Conservation (phyloP, 1,284 basidiomycete species). For the Ustilago loliicola region DNA sequence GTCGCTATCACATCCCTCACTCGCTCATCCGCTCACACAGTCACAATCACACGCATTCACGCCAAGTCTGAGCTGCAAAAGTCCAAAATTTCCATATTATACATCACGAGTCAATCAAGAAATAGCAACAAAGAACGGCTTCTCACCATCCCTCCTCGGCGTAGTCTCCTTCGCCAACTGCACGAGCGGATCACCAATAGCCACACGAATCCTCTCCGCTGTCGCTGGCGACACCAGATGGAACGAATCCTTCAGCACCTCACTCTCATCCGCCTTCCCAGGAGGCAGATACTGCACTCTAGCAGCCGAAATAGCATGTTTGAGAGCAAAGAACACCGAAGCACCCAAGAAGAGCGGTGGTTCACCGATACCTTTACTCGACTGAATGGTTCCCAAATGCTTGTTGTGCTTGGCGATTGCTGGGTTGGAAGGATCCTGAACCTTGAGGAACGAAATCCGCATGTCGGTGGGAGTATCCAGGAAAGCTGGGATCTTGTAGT, state of each 20-base stretch:
- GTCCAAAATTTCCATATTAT: background rate
- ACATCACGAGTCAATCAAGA: conserved; percentile 27
- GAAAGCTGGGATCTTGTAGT: conserved; percentile 71
- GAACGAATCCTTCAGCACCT: conserved; percentile 38
- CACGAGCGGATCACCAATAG: conserved; percentile 64
- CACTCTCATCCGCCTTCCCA: conserved; percentile 18
- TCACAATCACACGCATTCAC: background rate
- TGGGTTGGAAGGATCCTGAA: conserved; percentile 46
- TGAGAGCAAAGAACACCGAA: conserved; percentile 68
- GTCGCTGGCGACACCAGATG: conserved; percentile 69
- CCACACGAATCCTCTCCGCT: conserved; percentile 68
- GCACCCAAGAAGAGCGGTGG: conserved; percentile 70
- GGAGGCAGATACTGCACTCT: conserved; percentile 53
- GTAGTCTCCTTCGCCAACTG: conserved; percentile 54
- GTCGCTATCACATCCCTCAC: background rate
- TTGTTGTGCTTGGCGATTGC: conserved; percentile 27
- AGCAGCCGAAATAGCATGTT: conserved; percentile 66
- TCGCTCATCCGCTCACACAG: background rate
- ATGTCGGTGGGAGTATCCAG: conserved; percentile 70
- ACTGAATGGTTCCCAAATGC: conserved; percentile 66
- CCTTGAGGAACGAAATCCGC: conserved; percentile 68
- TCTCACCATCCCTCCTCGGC: conserved; percentile 63
- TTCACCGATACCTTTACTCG: conserved; percentile 62
- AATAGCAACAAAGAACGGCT: conserved; percentile 67
- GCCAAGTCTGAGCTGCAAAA: background rate